These are phyloP conservation scores for Domatiomyces globalis DNA, from an alignment of 2,329 filamentous ascomycete species.

Conservation along the genomic window DNA sequence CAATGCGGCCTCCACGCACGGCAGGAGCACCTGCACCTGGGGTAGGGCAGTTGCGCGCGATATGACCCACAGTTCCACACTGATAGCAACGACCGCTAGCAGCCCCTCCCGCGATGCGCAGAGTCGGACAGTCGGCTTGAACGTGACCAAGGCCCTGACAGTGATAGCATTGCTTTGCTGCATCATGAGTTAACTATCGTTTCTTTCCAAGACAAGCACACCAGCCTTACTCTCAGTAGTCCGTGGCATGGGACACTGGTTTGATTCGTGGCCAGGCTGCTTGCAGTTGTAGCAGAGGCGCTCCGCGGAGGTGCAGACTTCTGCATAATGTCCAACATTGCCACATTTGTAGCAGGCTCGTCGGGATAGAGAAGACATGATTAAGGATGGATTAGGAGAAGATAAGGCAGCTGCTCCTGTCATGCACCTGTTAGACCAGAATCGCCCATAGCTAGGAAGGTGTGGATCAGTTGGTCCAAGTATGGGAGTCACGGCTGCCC, in stretches of 20 bases:
- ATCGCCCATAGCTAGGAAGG: not conserved
- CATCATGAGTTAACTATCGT: not conserved
- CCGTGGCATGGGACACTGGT: conserved; percentile 88
- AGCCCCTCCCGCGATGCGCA: conserved; percentile 70
- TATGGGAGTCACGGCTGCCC: not conserved
- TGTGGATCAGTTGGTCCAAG: no score
- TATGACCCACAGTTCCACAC: conserved; percentile 82
- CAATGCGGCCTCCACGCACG: conserved; percentile 54
- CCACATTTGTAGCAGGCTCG: conserved; percentile 67
- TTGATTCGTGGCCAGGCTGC: conserved; percentile 78
- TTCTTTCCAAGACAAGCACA: not conserved
- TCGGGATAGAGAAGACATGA: conserved; percentile 67
- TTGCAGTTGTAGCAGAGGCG: conserved; percentile 99
- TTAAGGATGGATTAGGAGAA: conserved; percentile 12
- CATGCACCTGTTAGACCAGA: not conserved
- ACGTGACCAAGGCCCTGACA: conserved; percentile 97
- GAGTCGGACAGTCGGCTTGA: conserved; percentile 94
- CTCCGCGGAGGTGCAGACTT: conserved; percentile 96
- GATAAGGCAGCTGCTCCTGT: not conserved
- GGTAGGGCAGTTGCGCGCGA: conserved; percentile 78
- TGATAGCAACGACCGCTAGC: conserved; percentile 87
- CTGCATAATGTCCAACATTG: conserved; percentile 62
- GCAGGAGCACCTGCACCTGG: conserved; percentile 53
- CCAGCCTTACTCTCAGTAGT: conserved; percentile 65
- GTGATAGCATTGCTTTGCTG: conserved; percentile 98